Percentiles rank a stretch among this genome's conserved stretches.
phyloP scores from a whole-genome alignment of 768 basidiomycete species.

The Baorangia bicolor region DNA sequence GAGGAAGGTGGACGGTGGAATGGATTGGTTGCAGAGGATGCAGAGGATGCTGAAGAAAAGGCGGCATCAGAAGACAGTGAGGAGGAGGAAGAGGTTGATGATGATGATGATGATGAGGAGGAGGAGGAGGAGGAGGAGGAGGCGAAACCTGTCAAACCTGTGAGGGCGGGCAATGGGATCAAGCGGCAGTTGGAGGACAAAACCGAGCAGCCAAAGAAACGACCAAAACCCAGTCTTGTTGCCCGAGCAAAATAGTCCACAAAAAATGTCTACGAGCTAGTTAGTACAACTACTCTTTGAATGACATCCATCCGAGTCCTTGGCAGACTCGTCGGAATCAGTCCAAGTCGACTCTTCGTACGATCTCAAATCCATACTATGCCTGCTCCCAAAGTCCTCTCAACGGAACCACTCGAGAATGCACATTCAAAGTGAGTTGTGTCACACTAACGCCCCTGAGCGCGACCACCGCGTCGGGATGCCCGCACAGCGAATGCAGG shows the following conservation, averaged over 20 bases:
- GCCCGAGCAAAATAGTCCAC: neutral
- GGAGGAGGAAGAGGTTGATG: neutral
- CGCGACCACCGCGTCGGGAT: neutral
- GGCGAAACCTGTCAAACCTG: neutral
- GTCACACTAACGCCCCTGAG: neutral
- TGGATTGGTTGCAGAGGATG: slow-evolving; percentile 20
- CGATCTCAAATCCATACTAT: slow-evolving; percentile 20
- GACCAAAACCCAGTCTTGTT: slow-evolving; percentile 1
- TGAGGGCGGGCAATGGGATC: neutral
- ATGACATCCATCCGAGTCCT: slow-evolving; percentile 9
- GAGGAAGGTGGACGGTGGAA: slow-evolving; percentile 33
- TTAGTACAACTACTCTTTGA: neutral
- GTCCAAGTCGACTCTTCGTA: neutral
- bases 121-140: neutral
- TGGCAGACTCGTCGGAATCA: slow-evolving; percentile 2
- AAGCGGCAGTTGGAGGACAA: slow-evolving; percentile 15
- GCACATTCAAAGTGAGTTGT: slow-evolving; percentile 58
- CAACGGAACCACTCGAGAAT: slow-evolving; percentile 48
- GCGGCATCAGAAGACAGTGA: neutral
- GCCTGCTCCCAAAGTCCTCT: slow-evolving; percentile 51
- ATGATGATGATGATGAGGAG: neutral
- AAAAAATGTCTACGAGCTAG: neutral
- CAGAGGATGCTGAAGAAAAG: slow-evolving; percentile 5
- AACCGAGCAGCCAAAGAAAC: slow-evolving; percentile 18
- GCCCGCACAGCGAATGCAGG: neutral